phyloP scores from a whole-genome alignment of 2,329 filamentous ascomycete species.

The Exophiala lecanii-corni region DNA sequence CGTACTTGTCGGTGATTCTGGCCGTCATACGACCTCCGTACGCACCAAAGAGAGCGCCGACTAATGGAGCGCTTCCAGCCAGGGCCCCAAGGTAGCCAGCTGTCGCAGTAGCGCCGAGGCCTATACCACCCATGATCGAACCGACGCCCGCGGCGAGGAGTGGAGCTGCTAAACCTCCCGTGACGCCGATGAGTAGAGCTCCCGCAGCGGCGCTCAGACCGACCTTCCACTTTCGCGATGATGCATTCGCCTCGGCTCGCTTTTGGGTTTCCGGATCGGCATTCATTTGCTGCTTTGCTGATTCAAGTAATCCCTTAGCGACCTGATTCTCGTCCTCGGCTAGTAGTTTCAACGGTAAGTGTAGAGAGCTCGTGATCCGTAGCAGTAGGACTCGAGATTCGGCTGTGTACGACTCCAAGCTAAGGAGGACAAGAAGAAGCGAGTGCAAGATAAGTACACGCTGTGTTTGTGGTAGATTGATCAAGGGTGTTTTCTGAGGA shows the following conservation, averaged over 20 bases:
- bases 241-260: slow-evolving; percentile 46
- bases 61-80: slow-evolving; percentile 63
- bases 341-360: slow-evolving; percentile 56
- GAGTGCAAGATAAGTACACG: slow-evolving; percentile 1
- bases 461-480: not conserved
- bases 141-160: slow-evolving; percentile 70
- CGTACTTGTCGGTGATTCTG: slow-evolving; percentile 73
- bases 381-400: slow-evolving; percentile 66
- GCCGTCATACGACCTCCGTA: slow-evolving; percentile 70
- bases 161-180: slow-evolving; percentile 66
- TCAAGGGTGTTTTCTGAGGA: not conserved
- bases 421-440: slow-evolving; percentile 62
- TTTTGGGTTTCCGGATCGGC: slow-evolving; percentile 56
- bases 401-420: slow-evolving; percentile 65
- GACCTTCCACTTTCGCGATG: slow-evolving; percentile 63
- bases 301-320: slow-evolving; percentile 64
- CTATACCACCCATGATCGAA: slow-evolving; percentile 64
- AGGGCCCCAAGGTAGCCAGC: slow-evolving; percentile 51
- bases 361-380: slow-evolving; percentile 61
- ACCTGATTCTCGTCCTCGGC: slow-evolving; percentile 65
- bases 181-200: slow-evolving; percentile 71
- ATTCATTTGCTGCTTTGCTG: slow-evolving; percentile 58
- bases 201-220: slow-evolving; percentile 75
- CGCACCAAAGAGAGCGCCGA: slow-evolving; percentile 75
- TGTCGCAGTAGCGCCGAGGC: slow-evolving; percentile 47